Base-by-base conservation (phyloP, 2,329 filamentous ascomycete species). In the Rutstroemia sp. region DNA sequence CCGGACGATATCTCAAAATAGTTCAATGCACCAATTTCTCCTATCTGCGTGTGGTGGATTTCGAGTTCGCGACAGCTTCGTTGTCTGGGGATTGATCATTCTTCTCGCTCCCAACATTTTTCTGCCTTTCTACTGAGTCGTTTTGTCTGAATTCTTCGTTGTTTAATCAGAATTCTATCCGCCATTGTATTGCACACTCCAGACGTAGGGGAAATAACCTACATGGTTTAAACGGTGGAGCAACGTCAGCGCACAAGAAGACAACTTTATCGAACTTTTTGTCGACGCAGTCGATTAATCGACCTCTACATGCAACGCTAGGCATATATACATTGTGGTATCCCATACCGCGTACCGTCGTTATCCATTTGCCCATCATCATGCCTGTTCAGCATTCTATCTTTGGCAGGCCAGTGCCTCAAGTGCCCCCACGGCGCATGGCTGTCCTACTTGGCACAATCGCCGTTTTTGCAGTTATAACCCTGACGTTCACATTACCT, bases 401-500 rank as follows among this genome's bases (percentile, higher is more conserved):
- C 44, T 75, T 77, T 51, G 78, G 78, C 51, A 73, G 76, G 51
- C 74, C 75, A 16, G 64, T 82, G 60, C 75, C 76, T 58, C 76
- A 76, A 53, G 69, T 84, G 57, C 71, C 73, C 46, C 73, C 80
- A 21, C 78, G 79, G 48, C 79, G 78, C 54, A 69, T 83, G 60
- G 76, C 76, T 17, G 67, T 79, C 52, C 70, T 84, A 21, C 71
- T 84, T 42, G 71, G 76, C 56, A 67, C 71, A 54, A 70, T 84
- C 47, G 74, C 76, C 58, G 60, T 82, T 41, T 78, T 83, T 61
- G 79, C 78, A 57, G 64, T 84, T 57, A 73, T 79, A 62, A 75
- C 75, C 46, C 73, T 82, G 51, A 71, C 84, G 60, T 74, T 79
- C 60, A 76, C 75, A 14, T 69, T 83, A 10, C 76, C 78, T 17